Base-by-base conservation (phyloP, 371 early-diverging fungal genomes). In the Batkoa obscura region DNA sequence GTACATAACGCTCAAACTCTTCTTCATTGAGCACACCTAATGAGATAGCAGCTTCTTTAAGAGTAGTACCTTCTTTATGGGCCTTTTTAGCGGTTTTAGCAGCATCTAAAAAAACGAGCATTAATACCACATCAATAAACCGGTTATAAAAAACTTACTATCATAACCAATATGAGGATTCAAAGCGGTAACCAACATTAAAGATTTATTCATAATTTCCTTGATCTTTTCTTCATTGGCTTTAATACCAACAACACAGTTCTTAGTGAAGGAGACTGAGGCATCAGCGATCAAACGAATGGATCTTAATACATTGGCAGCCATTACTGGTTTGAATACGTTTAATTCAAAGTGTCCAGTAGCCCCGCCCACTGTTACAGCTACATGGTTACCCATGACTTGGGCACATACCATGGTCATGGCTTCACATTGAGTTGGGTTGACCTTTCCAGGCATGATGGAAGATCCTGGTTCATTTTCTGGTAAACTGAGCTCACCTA, bases 331-430 rank as follows among this genome's bases (percentile, higher is more conserved):
- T 71, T 94, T 95, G 81, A 93, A 95, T 48, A 95, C 96, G 68
- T 95, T 95, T 59, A 95, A 69, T 71, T 95, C 94, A 74, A 94
- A 94, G 68, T 95, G 96, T 34, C 96, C 96, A 64, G 91, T 83
- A 48, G 85, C 75, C 2, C 96, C 96, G 50, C 87, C 86, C 51
- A 95, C 61, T 13, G 89, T 71, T 53, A 94, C 78, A 35, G 95
- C 78, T 8, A 85, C 81, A 69, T 93, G 75, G 80, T 95, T 95
- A 50, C 96, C 96, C 75, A 95, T 88, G 45, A 94, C 90, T 66
- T 95, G 96, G 43, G 94, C 83, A 68, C 93, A 92, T 30, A 94
- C 88, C 96, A 95, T 95, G 32, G 95, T 95, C 80, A 95, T 76
- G 45, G 95, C 92, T 70, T 95, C 95, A 70, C 92, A 92, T 68